Conservation (phyloP, 1,139 yeast genomes). For the Zygosaccharomyces pseudobailii region DNA sequence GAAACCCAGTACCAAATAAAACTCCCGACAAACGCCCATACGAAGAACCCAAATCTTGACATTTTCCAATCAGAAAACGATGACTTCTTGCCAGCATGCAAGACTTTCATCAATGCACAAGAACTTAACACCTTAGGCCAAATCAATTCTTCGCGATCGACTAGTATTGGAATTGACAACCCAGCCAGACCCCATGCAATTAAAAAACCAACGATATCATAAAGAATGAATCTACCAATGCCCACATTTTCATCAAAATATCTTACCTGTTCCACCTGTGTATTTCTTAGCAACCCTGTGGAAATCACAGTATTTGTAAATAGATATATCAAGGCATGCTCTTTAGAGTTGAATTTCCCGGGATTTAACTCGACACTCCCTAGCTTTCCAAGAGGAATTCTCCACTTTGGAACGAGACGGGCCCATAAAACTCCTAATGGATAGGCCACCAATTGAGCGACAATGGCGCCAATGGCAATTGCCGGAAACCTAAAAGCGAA, state of each 20-base stretch:
- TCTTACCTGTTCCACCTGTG: constrained; percentile 41
- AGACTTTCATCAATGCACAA: constrained; percentile 40
- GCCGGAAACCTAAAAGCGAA: constrained; percentile 58
- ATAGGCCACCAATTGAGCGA: constrained; percentile 56
- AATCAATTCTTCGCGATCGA: constrained; percentile 57
- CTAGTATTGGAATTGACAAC: constrained; percentile 49
- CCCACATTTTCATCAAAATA: constrained; percentile 48
- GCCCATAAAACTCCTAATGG: constrained; percentile 56
- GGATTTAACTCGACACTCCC: constrained; percentile 43
- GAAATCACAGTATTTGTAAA: constrained; percentile 47
- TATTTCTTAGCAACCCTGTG: constrained; percentile 49
- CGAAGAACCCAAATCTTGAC: constrained; percentile 42
- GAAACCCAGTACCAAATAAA: constrained; percentile 52
- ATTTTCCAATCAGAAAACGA: constrained; percentile 34
- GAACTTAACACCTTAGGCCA: constrained; percentile 66
- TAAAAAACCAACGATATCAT: constrained; percentile 50
- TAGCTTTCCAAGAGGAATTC: constrained; percentile 24
- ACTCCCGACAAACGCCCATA: constrained; percentile 36
- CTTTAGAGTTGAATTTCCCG: constrained; percentile 59
- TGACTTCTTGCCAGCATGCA: constrained; percentile 57
- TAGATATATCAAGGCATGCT: constrained; percentile 50
- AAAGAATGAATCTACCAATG: constrained; percentile 49
- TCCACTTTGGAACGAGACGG: constrained; percentile 39
- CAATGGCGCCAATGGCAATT: constrained; percentile 49
- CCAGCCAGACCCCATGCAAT: constrained; percentile 66